Base-by-base conservation (phyloP, 371 early-diverging fungal genomes). In the Lichtheimia corymbifera region DNA sequence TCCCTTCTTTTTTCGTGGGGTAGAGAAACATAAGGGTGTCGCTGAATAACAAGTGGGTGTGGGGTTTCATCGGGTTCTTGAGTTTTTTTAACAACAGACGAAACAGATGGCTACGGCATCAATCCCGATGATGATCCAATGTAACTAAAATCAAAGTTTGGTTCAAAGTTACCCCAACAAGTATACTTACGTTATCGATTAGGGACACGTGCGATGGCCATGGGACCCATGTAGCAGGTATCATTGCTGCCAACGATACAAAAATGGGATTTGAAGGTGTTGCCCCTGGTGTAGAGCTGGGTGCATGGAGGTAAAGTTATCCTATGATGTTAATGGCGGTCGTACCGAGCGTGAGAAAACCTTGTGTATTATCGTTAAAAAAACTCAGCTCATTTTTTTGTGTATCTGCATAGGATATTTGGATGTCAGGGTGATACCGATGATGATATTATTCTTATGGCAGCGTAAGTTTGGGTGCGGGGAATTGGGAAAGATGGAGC, bases 221-320 rank as follows among this genome's bases (percentile, higher is more conserved):
- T 61, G 88, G 90, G 11, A 86, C 87, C 3, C 87, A 86, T 44
- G 84, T 88, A 13, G 70, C 85, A 5, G 89, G 89, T 5, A 88
- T 88, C 25, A 67, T 86, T 45, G 89, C 80, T 17, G 89, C 82
- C 50, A 66, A 82, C 18, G 81, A 83, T 15, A 55, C 35, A 13
- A 45, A 43, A 20, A 63, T 65, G 70, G 65, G 63, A 18, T 69
- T 73, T 49, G 47, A 66, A 57, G 73, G 70, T 41, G 73, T 73
- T n/a, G 64, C 73, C n/a, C 67, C 67, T 11, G 57, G 57, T 41
- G 65, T 63, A 5, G 50, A 35, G 3, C 22, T 73, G 12, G 73
- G 73, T n/a, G 66, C 53, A 17, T 68, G 68, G 66, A 52, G 72
- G 72, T 67, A 67, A 51, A 50, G 42, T 45, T 15, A n/a, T 1